Percentiles rank a stretch among this genome's conserved stretches.
phyloP scores from a whole-genome alignment of 371 early-diverging fungal species.

The Mucor irregularis region DNA sequence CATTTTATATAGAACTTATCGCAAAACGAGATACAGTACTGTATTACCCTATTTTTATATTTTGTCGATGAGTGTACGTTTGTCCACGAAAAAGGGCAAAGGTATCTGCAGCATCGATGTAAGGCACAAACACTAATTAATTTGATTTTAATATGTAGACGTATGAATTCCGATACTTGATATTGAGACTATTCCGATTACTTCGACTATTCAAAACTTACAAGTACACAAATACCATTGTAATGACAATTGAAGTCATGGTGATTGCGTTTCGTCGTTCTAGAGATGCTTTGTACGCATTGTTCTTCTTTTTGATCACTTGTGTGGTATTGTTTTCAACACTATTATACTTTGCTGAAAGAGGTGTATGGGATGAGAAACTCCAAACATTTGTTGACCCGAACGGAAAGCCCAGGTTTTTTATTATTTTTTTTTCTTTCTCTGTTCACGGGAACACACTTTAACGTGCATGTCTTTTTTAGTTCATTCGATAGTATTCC shows the following conservation, averaged over 20 bases:
- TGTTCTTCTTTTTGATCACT: constrained; percentile 78
- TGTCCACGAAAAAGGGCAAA: constrained; percentile 1
- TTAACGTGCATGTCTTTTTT: no score
- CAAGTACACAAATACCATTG: constrained; percentile 70
- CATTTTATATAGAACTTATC: constrained; percentile 77
- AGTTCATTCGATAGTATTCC: constrained; percentile 83
- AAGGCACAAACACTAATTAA: constrained; percentile 8
- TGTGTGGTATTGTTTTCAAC: constrained; percentile 76
- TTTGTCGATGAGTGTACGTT: neutral
- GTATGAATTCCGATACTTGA: constrained; percentile 82
- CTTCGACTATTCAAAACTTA: constrained; percentile 80
- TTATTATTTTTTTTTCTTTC: neutral
- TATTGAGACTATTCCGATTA: constrained; percentile 76
- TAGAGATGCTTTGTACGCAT: constrained; percentile 76
- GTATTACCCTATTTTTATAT: no score
- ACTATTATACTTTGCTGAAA: constrained; percentile 82
- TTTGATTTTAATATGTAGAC: no score
- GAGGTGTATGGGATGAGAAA: constrained; percentile 78
- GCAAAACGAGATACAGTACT: constrained; percentile 70
- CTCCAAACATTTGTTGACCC: constrained; percentile 69
- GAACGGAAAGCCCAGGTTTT: constrained; percentile 59
- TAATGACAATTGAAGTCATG: constrained; percentile 85
- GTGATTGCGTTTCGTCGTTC: constrained; percentile 78
- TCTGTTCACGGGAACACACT: neutral
- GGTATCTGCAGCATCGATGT: neutral